Evolutionary conservation across 345 rosid species (phyloP), one percentile per base, ranked within the genome.

Genomic region (Turritis glabra): DNA sequence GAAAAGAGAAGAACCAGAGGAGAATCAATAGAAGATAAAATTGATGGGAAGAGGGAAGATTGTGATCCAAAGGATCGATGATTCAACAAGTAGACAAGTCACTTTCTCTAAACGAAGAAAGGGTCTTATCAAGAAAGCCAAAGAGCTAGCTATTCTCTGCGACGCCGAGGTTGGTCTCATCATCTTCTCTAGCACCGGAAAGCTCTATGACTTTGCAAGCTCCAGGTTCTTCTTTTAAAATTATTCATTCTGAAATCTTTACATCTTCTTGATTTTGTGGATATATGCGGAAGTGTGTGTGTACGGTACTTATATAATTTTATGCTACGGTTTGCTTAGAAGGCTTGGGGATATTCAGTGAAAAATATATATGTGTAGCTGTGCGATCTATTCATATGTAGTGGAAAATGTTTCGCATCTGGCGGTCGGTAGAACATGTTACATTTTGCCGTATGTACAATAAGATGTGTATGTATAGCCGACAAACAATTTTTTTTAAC

Each of bases 21-120:
- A 67, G 59, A 74, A 41, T 66, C 74, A 58, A 14, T 61, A 61
- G 70, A 62, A 30, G 29, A 27, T 43, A 54, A 27, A 71, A 78
- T 72, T 43, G 52, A 80, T 80, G 82, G 82, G 79, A 57, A 80
- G 82, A 75, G 82, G 82, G 21, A 80, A 80, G 60, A 80, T 75
- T 71, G 82, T 80, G 79, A 80, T 80, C 64, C 79, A 71, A 75
- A 80, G 80, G 80, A 80, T 80, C 82, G 80, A 75, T 75, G 79
- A 80, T 71, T 80, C 80, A 6, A 70, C 82, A 1, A 80, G 82
- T 75, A 75, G 82, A 65, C 82, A 80, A 80, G 82, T 80, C 22
- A 80, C 82, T 75, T 80, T 80, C 80, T 80, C 82, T n/a, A 80
- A 80, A 66, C 33, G 82, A 75, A 80, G 82, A 71, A 80, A 80